Evolutionary conservation across 1,139 yeast genomes (phyloP), one percentile per base, ranked within the genome.

Genomic region (Wickerhamomyces sp.): DNA sequence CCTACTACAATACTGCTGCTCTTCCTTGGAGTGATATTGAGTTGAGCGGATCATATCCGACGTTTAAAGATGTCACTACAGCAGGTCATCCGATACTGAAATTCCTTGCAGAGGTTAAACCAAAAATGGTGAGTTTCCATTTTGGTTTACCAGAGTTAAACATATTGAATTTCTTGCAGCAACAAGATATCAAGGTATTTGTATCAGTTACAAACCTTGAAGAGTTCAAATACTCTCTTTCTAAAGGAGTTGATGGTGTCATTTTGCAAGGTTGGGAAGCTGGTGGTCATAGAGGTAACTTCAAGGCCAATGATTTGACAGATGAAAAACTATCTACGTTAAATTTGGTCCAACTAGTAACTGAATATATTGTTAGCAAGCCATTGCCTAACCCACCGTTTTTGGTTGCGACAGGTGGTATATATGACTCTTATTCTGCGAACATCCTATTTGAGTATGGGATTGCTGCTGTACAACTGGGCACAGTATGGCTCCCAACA

Each of bases 241-340:
- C 54, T 0, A 33, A 46, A 1, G 63, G 61, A 0, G 61, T 64
- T 9, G 72, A 70, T 47, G 78, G 74, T 4, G 54, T 73, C 6
- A 56, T 70, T 3, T 56, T 67, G 27, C 80, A 74, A 54, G 78
- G 79, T 0, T 67, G 62, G 51, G 78, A 73, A 50, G 79, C 79
- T 3, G 79, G 79, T 31, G 79, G 79, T 0, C 79, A 74, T 49
- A 53, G 79, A 28, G 80, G 79, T 2, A 67, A 65, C 46, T 73
- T 67, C 42, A 45, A 63, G 9, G 47, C 47, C 3, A 51, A 48
- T 14, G 51, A 48, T 16, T 39, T 39, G 7, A 34, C 48, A 3
- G 77, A 71, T 45, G 68, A 61, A 31, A 55, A 61, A 24, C 52
- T 72, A 35, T 51, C 65, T 6, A 68, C 75, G 0, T 48, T 44